A percentile compares a stretch with the other conserved stretches of the same genome.
phyloP scores from a whole-genome alignment of 1,139 yeast species.

The Suhomyces ambrosiae region DNA sequence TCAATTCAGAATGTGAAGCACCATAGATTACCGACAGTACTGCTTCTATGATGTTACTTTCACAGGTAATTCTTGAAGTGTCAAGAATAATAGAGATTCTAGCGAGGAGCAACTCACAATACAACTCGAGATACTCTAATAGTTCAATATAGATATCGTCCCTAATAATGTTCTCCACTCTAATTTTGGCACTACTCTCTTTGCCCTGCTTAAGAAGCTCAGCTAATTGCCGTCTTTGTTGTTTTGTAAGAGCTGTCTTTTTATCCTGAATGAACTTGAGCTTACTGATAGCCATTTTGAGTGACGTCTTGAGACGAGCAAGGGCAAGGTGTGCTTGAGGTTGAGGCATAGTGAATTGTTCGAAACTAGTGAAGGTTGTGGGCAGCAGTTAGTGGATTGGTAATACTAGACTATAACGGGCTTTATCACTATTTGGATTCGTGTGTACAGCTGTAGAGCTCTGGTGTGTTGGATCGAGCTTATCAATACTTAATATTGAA shows the following conservation, averaged over 20 bases:
- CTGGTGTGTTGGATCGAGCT: too few species aligned
- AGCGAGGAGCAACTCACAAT: constrained; percentile 82
- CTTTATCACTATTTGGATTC: too few species aligned
- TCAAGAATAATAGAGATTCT: constrained; percentile 62
- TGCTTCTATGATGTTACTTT: constrained; percentile 72
- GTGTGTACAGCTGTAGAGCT: too few species aligned
- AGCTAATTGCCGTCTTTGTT: constrained; percentile 75
- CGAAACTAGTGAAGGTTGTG: too few species aligned
- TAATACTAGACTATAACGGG: too few species aligned
- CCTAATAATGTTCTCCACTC: constrained; percentile 83
- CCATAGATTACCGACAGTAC: constrained; percentile 70
- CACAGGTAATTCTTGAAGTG: constrained; percentile 44
- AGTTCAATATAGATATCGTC: constrained; percentile 85
- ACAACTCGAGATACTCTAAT: constrained; percentile 76
- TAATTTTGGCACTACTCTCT: constrained; percentile 79
- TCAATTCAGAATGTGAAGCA: constrained; percentile 73
- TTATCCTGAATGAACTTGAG: constrained; percentile 80
- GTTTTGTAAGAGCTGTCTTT: constrained; percentile 79
- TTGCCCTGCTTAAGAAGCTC: constrained; percentile 70
- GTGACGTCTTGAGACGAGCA: constrained; percentile 61
- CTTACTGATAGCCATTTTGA: constrained; percentile 81
- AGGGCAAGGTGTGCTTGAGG: constrained; percentile 39
- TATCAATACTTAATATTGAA: too few species aligned
- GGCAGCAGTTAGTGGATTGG: too few species aligned
- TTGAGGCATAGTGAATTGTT: constrained; percentile 12